phyloP scores from a whole-genome alignment of 2,329 filamentous ascomycete genomes.

The Claviceps digitariae region DNA sequence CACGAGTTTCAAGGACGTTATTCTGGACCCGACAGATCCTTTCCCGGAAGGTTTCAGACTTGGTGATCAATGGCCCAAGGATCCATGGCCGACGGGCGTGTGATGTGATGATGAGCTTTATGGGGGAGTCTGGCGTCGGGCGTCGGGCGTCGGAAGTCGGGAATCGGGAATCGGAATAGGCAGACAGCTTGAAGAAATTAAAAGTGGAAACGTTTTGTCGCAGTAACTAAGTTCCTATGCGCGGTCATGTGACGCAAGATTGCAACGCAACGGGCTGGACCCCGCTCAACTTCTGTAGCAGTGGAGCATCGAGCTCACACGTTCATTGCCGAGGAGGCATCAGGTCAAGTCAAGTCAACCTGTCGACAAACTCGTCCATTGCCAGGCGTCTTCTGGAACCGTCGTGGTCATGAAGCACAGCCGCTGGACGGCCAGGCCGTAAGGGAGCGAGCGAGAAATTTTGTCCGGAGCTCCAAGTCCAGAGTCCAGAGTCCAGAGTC shows the following conservation, averaged over 20 bases:
- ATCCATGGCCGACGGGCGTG: not conserved
- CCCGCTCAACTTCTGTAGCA: no score
- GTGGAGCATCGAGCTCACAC: no score
- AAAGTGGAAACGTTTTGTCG: not conserved
- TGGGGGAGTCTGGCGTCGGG: no score
- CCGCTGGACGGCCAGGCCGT: not conserved
- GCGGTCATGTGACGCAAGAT: no score
- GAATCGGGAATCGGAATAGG: no score
- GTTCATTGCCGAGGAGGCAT: no score
- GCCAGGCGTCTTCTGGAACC: not conserved
- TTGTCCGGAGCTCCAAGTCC: not conserved
- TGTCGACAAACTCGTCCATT: not conserved
- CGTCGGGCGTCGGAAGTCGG: no score
- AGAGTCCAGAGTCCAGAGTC: no score
- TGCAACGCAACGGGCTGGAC: no score
- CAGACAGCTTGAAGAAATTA: not conserved
- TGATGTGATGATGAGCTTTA: not conserved
- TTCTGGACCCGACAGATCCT: constrained; percentile 30
- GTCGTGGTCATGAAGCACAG: not conserved
- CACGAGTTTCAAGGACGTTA: constrained; percentile 27
- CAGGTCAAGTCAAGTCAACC: no score
- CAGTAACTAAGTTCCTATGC: no score
- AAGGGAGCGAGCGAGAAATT: not conserved
- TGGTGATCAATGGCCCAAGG: constrained; percentile 2
- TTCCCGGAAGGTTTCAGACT: constrained; percentile 23